Evolutionary conservation across 192 early-diverging fungal genomes (phyloP).

Genomic region (Phycomyces nitens): DNA sequence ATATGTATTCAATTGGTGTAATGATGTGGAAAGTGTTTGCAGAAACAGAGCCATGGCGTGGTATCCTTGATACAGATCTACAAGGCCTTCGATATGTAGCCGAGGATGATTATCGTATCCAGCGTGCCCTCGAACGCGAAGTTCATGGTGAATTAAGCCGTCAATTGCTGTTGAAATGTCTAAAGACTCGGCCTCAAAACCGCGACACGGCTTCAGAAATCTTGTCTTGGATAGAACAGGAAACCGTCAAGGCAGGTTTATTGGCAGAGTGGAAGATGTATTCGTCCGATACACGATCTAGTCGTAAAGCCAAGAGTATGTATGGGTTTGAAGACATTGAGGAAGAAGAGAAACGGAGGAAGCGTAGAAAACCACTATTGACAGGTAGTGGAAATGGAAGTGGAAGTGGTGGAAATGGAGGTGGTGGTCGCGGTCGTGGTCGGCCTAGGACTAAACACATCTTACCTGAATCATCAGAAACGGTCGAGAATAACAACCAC

Average conservation of each 20-base stretch:
- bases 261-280: conserved; percentile 49
- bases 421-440: conserved; percentile 7
- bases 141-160: conserved; percentile 41
- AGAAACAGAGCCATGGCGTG: conserved; percentile 57
- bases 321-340: conserved; percentile 30
- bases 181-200: conserved; percentile 41
- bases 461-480: not conserved
- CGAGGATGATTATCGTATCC: conserved; percentile 44
- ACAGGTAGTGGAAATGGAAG: conserved; percentile 7
- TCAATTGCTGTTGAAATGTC: conserved; percentile 41
- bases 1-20: conserved; percentile 55
- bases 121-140: conserved; percentile 44
- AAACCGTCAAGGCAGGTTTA: conserved; percentile 37
- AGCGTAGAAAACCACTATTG: conserved; percentile 2
- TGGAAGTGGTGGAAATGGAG: not conserved
- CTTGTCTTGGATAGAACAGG: conserved; percentile 43
- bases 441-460: conserved; percentile 8
- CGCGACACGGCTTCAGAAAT: conserved; percentile 42
- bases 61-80: conserved; percentile 56
- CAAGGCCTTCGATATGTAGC: conserved; percentile 51
- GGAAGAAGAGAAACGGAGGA: conserved; percentile 12
- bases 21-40: conserved; percentile 60
- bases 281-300: conserved; percentile 27
- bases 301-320: conserved; percentile 25
- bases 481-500: not conserved